Percentiles rank a stretch among this genome's conserved stretches.
These are phyloP conservation scores for Tolypocladium endophyticum DNA, from an alignment of 2,329 filamentous ascomycete species.

Conservation along the genomic window DNA sequence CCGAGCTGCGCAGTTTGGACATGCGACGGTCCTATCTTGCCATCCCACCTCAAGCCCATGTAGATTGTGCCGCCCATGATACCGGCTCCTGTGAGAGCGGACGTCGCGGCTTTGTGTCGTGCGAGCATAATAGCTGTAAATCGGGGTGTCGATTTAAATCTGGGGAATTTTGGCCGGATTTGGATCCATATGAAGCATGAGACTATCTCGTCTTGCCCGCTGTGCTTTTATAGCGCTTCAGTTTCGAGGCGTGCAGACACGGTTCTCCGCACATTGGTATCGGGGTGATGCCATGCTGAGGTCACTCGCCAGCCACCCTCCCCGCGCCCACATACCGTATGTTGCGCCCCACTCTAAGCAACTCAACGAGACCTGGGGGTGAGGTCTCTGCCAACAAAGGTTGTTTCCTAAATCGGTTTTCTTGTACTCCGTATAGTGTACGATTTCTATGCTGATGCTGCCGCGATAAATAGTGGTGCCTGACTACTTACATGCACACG, in stretches of 20 bases:
- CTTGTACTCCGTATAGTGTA: too few species aligned
- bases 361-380: background rate
- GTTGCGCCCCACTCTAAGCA: background rate
- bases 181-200: background rate
- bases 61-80: background rate
- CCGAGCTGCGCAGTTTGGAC: background rate
- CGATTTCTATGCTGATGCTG: too few species aligned
- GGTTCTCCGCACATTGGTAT: background rate
- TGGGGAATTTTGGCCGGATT: background rate
- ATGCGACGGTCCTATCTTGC: background rate
- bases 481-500: too few species aligned
- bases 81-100: background rate
- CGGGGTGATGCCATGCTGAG: background rate
- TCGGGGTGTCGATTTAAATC: background rate
- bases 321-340: background rate
- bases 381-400: too few species aligned
- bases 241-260: background rate
- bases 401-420: too few species aligned
- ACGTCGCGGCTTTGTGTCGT: background rate
- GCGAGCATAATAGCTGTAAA: background rate
- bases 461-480: too few species aligned
- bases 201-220: background rate
- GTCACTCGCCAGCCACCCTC: background rate
- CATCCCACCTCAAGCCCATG: background rate
- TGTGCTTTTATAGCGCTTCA: background rate